These are phyloP conservation scores for Paracorniculantispora psalliotae DNA, from an alignment of 2,329 filamentous ascomycete genomes.

Conservation along the genomic window DNA sequence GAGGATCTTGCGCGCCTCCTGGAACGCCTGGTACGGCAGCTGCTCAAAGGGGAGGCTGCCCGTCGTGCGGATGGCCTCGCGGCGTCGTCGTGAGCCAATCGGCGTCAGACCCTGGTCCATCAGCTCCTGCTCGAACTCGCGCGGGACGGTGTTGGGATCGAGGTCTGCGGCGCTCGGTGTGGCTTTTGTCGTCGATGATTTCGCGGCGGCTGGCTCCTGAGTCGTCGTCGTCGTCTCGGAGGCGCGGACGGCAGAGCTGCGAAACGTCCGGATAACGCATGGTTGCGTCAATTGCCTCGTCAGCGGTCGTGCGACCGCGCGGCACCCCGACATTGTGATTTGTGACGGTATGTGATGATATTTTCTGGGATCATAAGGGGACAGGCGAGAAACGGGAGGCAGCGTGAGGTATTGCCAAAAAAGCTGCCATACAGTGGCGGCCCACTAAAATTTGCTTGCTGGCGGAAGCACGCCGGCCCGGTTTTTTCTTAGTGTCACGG, in stretches of 20 bases:
- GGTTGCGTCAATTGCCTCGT: constrained; percentile 45
- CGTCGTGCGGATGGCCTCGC: constrained; percentile 62
- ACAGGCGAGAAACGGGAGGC: constrained; percentile 14
- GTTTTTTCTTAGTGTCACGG: constrained; percentile 21
- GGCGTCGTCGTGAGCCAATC: constrained; percentile 78
- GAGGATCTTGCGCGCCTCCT: constrained; percentile 84
- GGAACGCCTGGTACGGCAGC: constrained; percentile 95
- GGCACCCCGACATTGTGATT: constrained; percentile 53
- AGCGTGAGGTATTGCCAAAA: constrained; percentile 20
- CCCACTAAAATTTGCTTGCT: constrained; percentile 26
- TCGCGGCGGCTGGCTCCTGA: constrained; percentile 12
- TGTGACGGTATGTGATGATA: constrained; percentile 11
- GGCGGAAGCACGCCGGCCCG: constrained; percentile 25
- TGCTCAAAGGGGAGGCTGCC: constrained; percentile 81
- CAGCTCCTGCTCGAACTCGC: constrained; percentile 56
- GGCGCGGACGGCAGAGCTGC: constrained; percentile 28
- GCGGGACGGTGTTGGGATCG: constrained; percentile 66
- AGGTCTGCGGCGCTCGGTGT: constrained; percentile 39
- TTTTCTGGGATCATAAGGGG: constrained; percentile 10
- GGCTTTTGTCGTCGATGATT: constrained; percentile 14
- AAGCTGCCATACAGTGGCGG: constrained; percentile 22
- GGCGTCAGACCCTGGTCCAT: constrained; percentile 64
- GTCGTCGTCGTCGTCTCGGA: constrained; percentile 20
- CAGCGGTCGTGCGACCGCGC: constrained; percentile 54
- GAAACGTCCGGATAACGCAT: constrained; percentile 33